Evolutionary conservation across 2,329 filamentous ascomycete species (phyloP).

Genomic region (Pyricularia pennisetigena): DNA sequence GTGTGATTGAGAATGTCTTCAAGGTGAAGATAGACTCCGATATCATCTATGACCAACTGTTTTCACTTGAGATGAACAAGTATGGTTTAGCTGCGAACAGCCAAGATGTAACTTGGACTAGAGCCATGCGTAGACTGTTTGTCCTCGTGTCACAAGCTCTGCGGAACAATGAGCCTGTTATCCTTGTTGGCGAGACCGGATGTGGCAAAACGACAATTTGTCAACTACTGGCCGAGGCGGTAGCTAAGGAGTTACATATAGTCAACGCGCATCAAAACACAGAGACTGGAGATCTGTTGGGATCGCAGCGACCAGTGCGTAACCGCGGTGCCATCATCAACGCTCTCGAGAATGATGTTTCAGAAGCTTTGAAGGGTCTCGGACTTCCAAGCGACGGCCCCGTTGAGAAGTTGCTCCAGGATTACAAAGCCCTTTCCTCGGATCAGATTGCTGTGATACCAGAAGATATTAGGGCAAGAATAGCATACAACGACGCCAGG

Average conservation of each 20-base stretch:
- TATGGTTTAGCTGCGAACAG: constrained; percentile 35
- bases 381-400: constrained; percentile 24
- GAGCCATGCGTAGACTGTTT: constrained; percentile 85
- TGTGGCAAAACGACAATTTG: constrained; percentile 97
- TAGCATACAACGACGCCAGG: constrained; percentile 43
- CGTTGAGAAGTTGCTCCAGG: constrained; percentile 45
- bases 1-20: constrained; percentile 83
- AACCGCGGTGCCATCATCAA: constrained; percentile 69
- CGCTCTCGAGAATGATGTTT: constrained; percentile 52
- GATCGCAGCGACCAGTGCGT: constrained; percentile 82
- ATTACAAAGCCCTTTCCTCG: constrained; percentile 44
- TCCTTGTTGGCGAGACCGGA: constrained; percentile 92
- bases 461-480: constrained; percentile 32
- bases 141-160: constrained; percentile 81
- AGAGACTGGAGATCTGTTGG: constrained; percentile 94
- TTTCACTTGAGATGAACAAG: constrained; percentile 44
- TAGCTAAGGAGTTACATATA: constrained; percentile 68
- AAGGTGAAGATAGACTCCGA: constrained; percentile 71
- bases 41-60: constrained; percentile 57
- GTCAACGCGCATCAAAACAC: constrained; percentile 98
- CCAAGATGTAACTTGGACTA: constrained; percentile 81
- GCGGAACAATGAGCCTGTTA: constrained; percentile 82
- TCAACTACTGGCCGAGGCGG: constrained; percentile 78
- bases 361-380: constrained; percentile 30
- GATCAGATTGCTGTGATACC: constrained; percentile 36